phyloP scores from a whole-genome alignment of 768 basidiomycete species.

The Boletellus emodensis region DNA sequence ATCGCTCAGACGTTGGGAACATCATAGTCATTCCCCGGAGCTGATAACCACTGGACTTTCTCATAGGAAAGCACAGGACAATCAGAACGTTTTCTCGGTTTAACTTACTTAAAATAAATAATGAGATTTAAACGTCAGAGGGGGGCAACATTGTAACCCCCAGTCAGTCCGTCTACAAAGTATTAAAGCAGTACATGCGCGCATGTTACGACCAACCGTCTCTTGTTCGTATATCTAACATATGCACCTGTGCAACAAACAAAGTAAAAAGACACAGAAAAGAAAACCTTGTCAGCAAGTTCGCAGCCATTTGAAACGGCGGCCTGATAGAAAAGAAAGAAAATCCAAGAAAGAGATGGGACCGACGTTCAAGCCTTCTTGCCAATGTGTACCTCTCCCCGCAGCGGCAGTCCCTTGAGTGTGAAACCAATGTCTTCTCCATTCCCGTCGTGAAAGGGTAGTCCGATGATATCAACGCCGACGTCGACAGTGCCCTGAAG shows the following conservation, averaged over 20 bases:
- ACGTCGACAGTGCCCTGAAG: constrained; percentile 64
- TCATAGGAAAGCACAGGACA: no score
- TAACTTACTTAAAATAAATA: no score
- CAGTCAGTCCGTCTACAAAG: constrained; percentile 16
- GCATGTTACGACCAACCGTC: not conserved
- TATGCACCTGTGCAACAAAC: constrained; percentile 7
- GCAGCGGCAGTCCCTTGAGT: constrained; percentile 61
- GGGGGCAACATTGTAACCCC: no score
- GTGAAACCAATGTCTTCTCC: constrained; percentile 47
- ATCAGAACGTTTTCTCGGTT: no score
- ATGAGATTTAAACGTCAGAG: no score
- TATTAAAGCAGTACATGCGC: constrained; percentile 9
- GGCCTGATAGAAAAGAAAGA: no score
- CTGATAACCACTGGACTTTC: no score
- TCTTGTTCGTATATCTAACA: constrained; percentile 5
- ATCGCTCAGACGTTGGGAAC: no score
- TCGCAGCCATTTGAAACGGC: not conserved
- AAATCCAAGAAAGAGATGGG: not conserved
- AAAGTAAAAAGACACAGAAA: not conserved
- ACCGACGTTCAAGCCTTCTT: constrained; percentile 25
- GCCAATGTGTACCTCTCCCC: constrained; percentile 61
- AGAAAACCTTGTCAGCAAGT: constrained; percentile 1
- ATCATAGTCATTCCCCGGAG: no score
- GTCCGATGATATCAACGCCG: constrained; percentile 51
- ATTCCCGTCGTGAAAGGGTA: constrained; percentile 45